Base-by-base conservation (phyloP, 192 early-diverging fungal species). In the Coemansia sp. region DNA sequence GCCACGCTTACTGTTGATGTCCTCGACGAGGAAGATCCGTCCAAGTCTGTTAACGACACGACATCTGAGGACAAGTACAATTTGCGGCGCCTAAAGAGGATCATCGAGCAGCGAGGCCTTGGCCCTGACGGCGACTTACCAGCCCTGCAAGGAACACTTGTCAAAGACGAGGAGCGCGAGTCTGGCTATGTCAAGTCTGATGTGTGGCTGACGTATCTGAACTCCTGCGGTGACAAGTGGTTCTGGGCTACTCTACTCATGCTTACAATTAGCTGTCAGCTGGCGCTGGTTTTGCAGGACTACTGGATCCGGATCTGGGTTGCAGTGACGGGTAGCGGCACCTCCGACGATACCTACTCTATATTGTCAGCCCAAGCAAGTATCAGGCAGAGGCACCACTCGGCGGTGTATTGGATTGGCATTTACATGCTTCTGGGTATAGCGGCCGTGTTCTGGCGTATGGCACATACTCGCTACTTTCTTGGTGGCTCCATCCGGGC, bases 161-260 rank as follows among this genome's bases (percentile, higher is more conserved):
- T 93, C 44, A 71, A 88, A 51, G 91, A 92, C 2, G 97, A 99
- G 76, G 90, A 92, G 68, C 88, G 87, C 44, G 90, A 87, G 7
- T 84, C 84, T 15, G 96, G 96, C 1, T 75, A 78, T 37, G 94
- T 97, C 53, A 82, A 87, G 36, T 76, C 68, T 34, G 69, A 70
- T 5, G 89, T 96, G 12, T 98, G 94, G 86, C 78, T 88, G 44
- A 77, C 86, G 14, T 99, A 97, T 63, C 65, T 90, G 29, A 39
- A 57, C 14, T 89, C 91, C 1, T 86, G 89, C n/a, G 90, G 90
- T 36, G 83, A 86, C 17, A 73, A 63, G 53, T 66, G 73, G 21
- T 85, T 86, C 66, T 91, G 90, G 89, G 57, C 81, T 9, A 37
- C 73, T 17, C 31, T 87, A 32, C 31, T 88, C 1, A 53, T 75